Evolutionary conservation across 2,329 filamentous ascomycete genomes (phyloP), one percentile per base, ranked within the genome.

Genomic region (Escovopsis sp.): DNA sequence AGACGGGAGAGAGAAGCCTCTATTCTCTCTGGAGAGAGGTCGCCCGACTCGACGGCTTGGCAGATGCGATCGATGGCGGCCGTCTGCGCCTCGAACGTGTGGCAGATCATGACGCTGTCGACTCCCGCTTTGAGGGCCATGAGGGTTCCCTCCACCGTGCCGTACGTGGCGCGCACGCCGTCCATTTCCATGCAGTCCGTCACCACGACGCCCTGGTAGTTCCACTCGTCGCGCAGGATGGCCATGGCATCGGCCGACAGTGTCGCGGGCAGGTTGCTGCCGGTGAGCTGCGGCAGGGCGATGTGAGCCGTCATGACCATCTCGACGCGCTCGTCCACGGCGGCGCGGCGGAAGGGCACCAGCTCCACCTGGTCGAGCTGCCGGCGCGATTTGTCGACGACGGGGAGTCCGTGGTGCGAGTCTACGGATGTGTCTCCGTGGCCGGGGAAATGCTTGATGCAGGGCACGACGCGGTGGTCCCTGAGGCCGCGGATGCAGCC

Each of bases 261-360:
- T 1, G 53, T 55, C 10, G 53, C 46, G 2, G 53, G 53, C 9
- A 48, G 37, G 3, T 47, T 37, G 12, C 48, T 47, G n/a, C 48
- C 48, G 8, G 44, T 43, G 8, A 54, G 30, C 44, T 49, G 44
- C 12, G 53, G 53, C 10, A 55, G 38, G 2, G 53, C 51, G 19
- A 54, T 55, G 43, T 55, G 53, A 33, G 53, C 53, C 11, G 52
- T 55, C 53, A 55, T 55, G 42, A 55, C 42, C 52, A 54, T 54
- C 44, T 55, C 53, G 34, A 55, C 50, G 34, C 44, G 50, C 4
- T 52, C 45, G 4, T 33, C 43, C 3, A 45, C 48, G 1, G 51
- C 53, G 2, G 43, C 44, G 4, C 42, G 39, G 4, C 42, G 41
- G 34, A 55, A 55, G 1, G 53, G 52, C 6, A 55, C 38, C 7